Evolutionary conservation across 345 rosid genomes (phyloP), one percentile per base, ranked within the genome.

Genomic region (Schrenkiella parvula): DNA sequence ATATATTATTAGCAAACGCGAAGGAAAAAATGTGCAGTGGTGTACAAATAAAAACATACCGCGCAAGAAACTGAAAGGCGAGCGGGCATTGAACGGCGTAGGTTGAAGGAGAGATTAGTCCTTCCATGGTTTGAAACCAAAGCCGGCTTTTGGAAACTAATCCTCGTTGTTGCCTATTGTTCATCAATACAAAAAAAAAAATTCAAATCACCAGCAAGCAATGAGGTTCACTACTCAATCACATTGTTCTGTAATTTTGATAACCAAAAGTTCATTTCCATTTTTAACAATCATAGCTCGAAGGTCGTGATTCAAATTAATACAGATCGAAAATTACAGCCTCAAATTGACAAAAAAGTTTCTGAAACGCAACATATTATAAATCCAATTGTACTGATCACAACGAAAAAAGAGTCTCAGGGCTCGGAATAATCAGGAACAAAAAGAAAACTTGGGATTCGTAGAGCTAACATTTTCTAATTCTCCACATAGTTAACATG

Each of bases 61-160:
- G 87, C 87, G 10, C 87, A 85, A 57, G 85, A 82, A 51, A 88
- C 61, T 68, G 71, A 70, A 43, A 84, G 78, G 65, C 88, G 87
- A 75, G 74, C 43, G 19, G 87, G 81, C 63, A 9, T 42, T 7
- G 78, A 70, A 15, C 60, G 72, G 32, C 41, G 57, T 9, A 81
- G 31, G 38, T 70, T 71, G 77, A 82, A 82, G 8, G 82, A 78
- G 52, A 83, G 80, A 64, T 14, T 69, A 55, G 67, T 73, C 70
- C 64, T 80, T 70, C 81, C 82, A 70, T 59, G 71, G 79, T 65
- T 80, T 3, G 78, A 66, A 54, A 73, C 32, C 65, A 79, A 47
- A 67, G 21, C 68, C 0, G 59, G 47, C 66, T 74, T 84, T 52
- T 79, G 67, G 55, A 78, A 66, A 61, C 80, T 54, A 14, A 72